Percentiles rank a stretch among this genome's conserved stretches.
Evolutionary conservation across 441 rosid species (phyloP).

Genomic region (Kokia cookei): DNA sequence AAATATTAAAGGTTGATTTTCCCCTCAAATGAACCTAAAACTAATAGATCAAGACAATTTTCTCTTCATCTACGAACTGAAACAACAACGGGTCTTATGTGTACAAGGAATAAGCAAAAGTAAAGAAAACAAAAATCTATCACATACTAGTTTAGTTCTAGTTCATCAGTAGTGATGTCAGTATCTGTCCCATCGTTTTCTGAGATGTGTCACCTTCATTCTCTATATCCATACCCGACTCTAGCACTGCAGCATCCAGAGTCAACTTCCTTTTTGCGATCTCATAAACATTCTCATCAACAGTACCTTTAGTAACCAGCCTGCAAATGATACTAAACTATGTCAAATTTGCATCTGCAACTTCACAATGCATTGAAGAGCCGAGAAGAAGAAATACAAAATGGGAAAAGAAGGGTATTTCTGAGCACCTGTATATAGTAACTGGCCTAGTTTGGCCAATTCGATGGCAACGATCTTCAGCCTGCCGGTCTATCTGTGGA

Average conservation of each 20-base stretch:
- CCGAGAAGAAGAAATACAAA: neutral
- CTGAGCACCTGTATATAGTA: conserved; percentile 68
- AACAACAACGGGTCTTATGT: conserved; percentile 5
- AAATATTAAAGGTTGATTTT: neutral
- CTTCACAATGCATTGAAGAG: neutral
- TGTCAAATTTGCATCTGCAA: neutral
- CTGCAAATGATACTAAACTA: conserved; percentile 27
- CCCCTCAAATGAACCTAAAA: neutral
- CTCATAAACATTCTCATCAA: conserved; percentile 90
- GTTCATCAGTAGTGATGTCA: conserved; percentile 73
- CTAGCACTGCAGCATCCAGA: conserved; percentile 89
- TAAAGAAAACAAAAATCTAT: neutral
- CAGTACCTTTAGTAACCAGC: conserved; percentile 84
- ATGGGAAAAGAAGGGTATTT: neutral
- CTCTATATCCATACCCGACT: conserved; percentile 63
- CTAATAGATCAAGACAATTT: neutral
- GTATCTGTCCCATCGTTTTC: conserved; percentile 91
- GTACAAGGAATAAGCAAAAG: neutral
- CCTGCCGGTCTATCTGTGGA: conserved; percentile 95
- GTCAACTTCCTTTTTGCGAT: conserved; percentile 80
- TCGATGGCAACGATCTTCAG: conserved; percentile 95
- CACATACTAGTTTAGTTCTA: conserved; percentile 16
- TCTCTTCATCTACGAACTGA: neutral
- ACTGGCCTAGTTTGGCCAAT: conserved; percentile 94
- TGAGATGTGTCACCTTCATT: conserved; percentile 50